These are phyloP conservation scores for Zygoascus hellenicus DNA, from an alignment of 1,139 yeast genomes.

Conservation along the genomic window DNA sequence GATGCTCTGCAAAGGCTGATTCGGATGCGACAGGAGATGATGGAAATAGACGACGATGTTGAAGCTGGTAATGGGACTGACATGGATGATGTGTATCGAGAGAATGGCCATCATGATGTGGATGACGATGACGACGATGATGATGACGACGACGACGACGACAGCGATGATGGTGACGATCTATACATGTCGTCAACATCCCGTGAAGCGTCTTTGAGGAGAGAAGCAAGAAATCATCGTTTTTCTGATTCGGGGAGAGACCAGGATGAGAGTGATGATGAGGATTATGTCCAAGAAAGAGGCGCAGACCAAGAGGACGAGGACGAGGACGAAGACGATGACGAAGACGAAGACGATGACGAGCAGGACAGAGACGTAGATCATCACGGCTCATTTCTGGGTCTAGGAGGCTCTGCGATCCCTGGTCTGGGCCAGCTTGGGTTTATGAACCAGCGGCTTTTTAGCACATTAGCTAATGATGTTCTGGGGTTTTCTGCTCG, in stretches of 20 bases:
- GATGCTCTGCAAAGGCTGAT: constrained; percentile 8
- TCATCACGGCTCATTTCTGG: constrained; percentile 18
- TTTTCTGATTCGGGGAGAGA: background rate
- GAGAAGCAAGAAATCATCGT: background rate
- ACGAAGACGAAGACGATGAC: constrained; percentile 18
- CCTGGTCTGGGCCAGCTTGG: constrained; percentile 12
- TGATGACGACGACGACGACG: constrained; percentile 3
- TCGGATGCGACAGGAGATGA: constrained; percentile 9
- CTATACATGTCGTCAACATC: constrained; percentile 7
- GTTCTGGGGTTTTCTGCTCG: constrained; percentile 30
- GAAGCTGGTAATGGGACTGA: constrained; percentile 7
- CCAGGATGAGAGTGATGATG: constrained; percentile 3
- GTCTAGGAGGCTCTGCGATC: constrained; percentile 14
- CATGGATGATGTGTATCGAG: constrained; percentile 7
- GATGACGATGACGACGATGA: constrained; percentile 6
- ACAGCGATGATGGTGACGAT: constrained; percentile 8
- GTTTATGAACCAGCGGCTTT: constrained; percentile 21
- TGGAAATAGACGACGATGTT: constrained; percentile 9
- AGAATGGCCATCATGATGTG: constrained; percentile 4
- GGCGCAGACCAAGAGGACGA: constrained; percentile 21
- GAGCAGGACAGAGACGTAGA: constrained; percentile 14
- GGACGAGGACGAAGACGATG: constrained; percentile 14
- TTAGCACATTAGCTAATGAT: constrained; percentile 35
- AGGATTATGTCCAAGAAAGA: constrained; percentile 11
- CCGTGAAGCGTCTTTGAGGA: background rate